These are phyloP conservation scores for Fusarium sp. DNA, from an alignment of 2,329 filamentous ascomycete species.

Conservation along the genomic window DNA sequence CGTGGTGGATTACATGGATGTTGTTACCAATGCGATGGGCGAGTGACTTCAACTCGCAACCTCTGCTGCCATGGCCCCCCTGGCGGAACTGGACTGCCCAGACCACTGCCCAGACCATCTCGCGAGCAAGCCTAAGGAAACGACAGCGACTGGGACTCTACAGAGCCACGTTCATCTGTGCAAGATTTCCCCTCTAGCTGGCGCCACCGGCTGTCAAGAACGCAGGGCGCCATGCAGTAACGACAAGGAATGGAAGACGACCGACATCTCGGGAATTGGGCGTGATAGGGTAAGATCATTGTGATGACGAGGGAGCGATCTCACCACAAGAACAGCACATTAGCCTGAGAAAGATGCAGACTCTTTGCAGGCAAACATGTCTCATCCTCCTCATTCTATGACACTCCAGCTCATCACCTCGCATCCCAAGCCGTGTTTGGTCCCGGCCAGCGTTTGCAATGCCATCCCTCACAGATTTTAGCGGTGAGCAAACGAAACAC, in stretches of 20 bases:
- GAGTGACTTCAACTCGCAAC: not conserved
- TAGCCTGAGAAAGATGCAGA: not conserved
- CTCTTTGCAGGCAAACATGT: not conserved
- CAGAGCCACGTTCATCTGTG: not conserved
- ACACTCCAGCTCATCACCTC: constrained; percentile 5
- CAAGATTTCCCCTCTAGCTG: not conserved
- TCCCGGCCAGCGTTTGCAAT: not conserved
- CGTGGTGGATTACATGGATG: not conserved
- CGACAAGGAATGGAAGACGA: not conserved
- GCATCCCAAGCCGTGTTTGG: constrained; percentile 4
- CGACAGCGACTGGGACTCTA: not conserved
- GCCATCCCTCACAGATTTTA: constrained; percentile 1
- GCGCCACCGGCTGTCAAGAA: constrained; percentile 1
- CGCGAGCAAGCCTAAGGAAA: not conserved
- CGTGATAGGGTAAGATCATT: not conserved
- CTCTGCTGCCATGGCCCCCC: not conserved
- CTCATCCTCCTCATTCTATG: not conserved
- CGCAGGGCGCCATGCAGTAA: not conserved
- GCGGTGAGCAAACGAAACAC: constrained; percentile 32
- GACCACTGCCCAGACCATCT: not conserved
- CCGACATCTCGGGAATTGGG: not conserved
- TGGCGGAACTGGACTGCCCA: not conserved
- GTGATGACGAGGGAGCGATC: not conserved
- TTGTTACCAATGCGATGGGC: constrained; percentile 3
- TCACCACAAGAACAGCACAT: not conserved